These are phyloP conservation scores for Garcia nutans DNA, from an alignment of 345 rosid species.

Conservation along the genomic window DNA sequence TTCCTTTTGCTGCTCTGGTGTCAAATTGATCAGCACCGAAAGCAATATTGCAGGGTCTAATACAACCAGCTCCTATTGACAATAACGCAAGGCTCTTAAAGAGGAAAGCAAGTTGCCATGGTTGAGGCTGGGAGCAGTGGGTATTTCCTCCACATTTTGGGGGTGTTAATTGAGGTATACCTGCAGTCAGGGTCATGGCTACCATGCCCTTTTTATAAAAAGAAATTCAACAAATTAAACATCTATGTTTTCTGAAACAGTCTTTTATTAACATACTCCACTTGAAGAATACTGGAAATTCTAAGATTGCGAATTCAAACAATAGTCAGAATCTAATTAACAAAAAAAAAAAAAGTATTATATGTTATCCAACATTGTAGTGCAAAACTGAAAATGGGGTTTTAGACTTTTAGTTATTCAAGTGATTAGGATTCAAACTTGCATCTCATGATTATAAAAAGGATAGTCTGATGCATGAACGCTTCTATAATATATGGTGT, in stretches of 20 bases:
- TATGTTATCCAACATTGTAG: too few relatives aligned
- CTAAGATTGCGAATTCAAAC: too few relatives aligned
- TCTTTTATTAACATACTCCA: too few relatives aligned
- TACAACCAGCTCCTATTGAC: constrained; percentile 66
- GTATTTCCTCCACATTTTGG: constrained; percentile 32
- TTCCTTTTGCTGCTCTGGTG: constrained; percentile 47
- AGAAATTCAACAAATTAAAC: background rate
- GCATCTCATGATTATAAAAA: too few relatives aligned
- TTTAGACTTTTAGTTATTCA: background rate
- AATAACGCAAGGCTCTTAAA: constrained; percentile 45
- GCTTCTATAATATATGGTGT: too few relatives aligned
- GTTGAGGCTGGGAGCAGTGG: constrained; percentile 34
- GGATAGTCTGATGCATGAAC: too few relatives aligned
- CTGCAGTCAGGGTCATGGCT: constrained; percentile 54
- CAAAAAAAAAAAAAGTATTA: too few relatives aligned
- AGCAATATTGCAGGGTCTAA: constrained; percentile 75
- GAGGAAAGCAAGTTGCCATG: constrained; percentile 53
- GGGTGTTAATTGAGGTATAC: constrained; percentile 43
- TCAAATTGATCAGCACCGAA: constrained; percentile 84
- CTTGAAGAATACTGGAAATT: too few relatives aligned
- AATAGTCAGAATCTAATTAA: too few relatives aligned
- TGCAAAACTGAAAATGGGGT: background rate
- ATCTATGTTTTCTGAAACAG: too few relatives aligned
- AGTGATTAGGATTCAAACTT: too few relatives aligned
- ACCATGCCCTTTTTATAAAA: constrained; percentile 53